Evolutionary conservation across 352 stramenopile genomes (phyloP).

Genomic region (Globisporangium splendens): DNA sequence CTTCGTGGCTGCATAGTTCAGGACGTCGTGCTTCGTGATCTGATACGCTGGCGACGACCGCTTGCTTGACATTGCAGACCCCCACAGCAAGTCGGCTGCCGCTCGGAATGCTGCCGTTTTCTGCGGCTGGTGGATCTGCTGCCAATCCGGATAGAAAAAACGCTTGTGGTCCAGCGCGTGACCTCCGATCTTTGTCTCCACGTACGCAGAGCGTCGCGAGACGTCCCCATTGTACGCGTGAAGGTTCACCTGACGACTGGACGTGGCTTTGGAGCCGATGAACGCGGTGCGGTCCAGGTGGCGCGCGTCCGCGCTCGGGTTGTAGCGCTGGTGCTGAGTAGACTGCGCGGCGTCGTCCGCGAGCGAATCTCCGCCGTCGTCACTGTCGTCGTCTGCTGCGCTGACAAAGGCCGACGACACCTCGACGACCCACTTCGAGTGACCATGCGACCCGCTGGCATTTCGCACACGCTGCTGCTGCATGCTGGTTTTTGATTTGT

Average conservation of each 20-base stretch:
- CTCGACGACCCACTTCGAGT: neutral
- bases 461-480: too few species aligned
- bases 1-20: constrained; percentile 64
- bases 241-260: constrained; percentile 43
- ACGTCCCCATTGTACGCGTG: constrained; percentile 42
- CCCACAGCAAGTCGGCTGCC: constrained; percentile 11
- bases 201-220: constrained; percentile 21
- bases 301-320: too few species aligned
- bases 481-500: neutral
- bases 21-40: constrained; percentile 27
- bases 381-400: neutral
- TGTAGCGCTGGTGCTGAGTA: too few species aligned
- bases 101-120: constrained; percentile 25
- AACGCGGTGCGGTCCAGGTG: neutral
- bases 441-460: too few species aligned
- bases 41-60: constrained; percentile 41
- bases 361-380: neutral
- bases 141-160: constrained; percentile 7
- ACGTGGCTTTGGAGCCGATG: constrained; percentile 18
- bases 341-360: too few species aligned
- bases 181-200: constrained; percentile 78
- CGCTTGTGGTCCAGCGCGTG: constrained; percentile 61
- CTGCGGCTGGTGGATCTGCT: constrained; percentile 23
- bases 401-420: neutral
- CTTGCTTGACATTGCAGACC: neutral